A percentile compares a stretch with the other conserved stretches of the same genome.
These are phyloP conservation scores for Trichoderma cornu-damae DNA, from an alignment of 2,329 filamentous ascomycete species.

Conservation along the genomic window DNA sequence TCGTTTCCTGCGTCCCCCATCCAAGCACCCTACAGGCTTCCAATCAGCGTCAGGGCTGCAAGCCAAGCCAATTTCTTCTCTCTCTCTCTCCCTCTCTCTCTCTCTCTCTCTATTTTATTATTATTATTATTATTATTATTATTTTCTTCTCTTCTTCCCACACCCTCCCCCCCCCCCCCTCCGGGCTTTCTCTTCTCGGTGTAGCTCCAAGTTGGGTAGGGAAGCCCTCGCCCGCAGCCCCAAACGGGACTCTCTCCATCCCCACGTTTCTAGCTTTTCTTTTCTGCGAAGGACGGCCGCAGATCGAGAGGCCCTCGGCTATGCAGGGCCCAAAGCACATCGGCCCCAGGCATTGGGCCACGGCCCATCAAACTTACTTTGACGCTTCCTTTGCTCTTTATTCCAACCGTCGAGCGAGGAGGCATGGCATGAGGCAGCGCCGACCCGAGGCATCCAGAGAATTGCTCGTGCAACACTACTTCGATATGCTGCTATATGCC, in stretches of 20 bases:
- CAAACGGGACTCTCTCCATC: slow-evolving; percentile 24
- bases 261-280: slow-evolving; percentile 27
- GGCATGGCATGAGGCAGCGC: neutral
- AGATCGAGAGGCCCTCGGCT: slow-evolving; percentile 37
- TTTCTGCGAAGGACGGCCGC: slow-evolving; percentile 30
- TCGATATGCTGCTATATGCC: too few relatives aligned
- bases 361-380: slow-evolving; percentile 8
- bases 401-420: neutral
- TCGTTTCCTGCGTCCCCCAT: slow-evolving; percentile 13
- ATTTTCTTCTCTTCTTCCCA: neutral
- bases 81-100: neutral
- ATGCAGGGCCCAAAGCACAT: slow-evolving; percentile 33
- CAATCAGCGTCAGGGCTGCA: slow-evolving; percentile 19
- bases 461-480: neutral
- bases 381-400: neutral
- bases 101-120: neutral
- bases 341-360: slow-evolving; percentile 2
- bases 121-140: too few relatives aligned
- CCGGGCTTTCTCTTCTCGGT: slow-evolving; percentile 11
- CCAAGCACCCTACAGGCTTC: slow-evolving; percentile 7
- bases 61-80: slow-evolving; percentile 2
- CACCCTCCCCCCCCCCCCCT: neutral
- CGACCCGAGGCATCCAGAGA: neutral
- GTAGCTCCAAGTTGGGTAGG: slow-evolving; percentile 11
- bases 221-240: slow-evolving; percentile 6